Percentiles rank a stretch among this genome's conserved stretches.
Evolutionary conservation across 2,329 filamentous ascomycete genomes (phyloP).

Genomic region (Rhinocladiella mackenziei): DNA sequence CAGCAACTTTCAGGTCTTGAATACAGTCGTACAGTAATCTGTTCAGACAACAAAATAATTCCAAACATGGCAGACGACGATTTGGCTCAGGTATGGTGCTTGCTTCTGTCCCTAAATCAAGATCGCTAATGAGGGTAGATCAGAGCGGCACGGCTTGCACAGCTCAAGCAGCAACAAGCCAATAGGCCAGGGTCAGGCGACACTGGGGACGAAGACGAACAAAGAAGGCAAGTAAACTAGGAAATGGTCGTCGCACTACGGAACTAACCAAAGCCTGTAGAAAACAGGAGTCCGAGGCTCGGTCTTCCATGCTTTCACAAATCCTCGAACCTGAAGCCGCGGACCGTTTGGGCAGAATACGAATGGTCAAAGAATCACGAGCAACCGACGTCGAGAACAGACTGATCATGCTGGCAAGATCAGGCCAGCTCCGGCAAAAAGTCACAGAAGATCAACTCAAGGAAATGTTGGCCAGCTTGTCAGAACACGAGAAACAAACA

Average conservation of each 20-base stretch:
- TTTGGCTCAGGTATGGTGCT: slow-evolving; percentile 54
- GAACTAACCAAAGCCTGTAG: slow-evolving; percentile 30
- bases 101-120: slow-evolving; percentile 8
- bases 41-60: neutral
- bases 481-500: slow-evolving; percentile 49
- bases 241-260: neutral
- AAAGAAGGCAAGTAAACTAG: slow-evolving; percentile 54
- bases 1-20: slow-evolving; percentile 1
- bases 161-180: slow-evolving; percentile 74
- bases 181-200: slow-evolving; percentile 46
- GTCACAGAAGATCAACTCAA: slow-evolving; percentile 93
- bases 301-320: slow-evolving; percentile 74
- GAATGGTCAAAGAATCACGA: slow-evolving; percentile 88
- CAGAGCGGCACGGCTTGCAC: slow-evolving; percentile 83
- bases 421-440: slow-evolving; percentile 79
- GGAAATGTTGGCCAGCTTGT: slow-evolving; percentile 64
- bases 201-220: slow-evolving; percentile 57
- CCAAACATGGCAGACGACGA: slow-evolving; percentile 63
- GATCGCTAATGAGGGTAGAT: slow-evolving; percentile 55
- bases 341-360: slow-evolving; percentile 88
- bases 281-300: slow-evolving; percentile 60
- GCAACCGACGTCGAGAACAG: slow-evolving; percentile 88
- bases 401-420: slow-evolving; percentile 83
- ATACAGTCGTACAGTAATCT: neutral
- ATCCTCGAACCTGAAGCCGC: slow-evolving; percentile 93